A percentile compares a stretch with the other conserved stretches of the same genome.
These are phyloP conservation scores for Hemisphaericaspora subhashii DNA, from an alignment of 1,139 yeast species.

Conservation along the genomic window DNA sequence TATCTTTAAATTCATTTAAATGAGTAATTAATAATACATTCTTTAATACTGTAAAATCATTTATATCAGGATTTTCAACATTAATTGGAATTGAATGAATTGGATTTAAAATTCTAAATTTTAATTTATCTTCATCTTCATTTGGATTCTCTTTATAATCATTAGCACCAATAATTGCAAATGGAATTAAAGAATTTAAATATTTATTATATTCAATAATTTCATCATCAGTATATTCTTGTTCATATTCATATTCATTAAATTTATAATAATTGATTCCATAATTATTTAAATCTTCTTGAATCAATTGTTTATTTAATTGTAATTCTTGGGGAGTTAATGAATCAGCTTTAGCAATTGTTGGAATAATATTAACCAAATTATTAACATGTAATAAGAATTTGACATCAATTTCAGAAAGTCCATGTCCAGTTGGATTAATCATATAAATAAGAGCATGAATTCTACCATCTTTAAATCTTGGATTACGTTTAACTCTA, in stretches of 20 bases:
- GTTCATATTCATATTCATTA: constrained; percentile 51
- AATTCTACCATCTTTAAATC: constrained; percentile 50
- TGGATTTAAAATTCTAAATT: constrained; percentile 40
- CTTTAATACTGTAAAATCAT: constrained; percentile 66
- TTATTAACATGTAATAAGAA: constrained; percentile 43
- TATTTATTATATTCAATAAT: constrained; percentile 49
- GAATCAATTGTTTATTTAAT: constrained; percentile 38
- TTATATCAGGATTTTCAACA: constrained; percentile 55
- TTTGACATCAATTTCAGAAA: constrained; percentile 42
- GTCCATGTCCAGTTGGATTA: constrained; percentile 51
- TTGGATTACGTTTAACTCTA: constrained; percentile 47
- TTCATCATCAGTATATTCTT: constrained; percentile 49
- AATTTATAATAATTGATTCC: constrained; percentile 46
- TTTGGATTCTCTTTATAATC: constrained; percentile 36
- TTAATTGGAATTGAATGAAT: constrained; percentile 40
- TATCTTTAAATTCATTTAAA: constrained; percentile 70
- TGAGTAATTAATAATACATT: constrained; percentile 75
- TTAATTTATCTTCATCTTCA: constrained; percentile 37
- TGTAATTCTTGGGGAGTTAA: constrained; percentile 39
- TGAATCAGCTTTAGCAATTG: constrained; percentile 44
- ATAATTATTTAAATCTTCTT: constrained; percentile 43
- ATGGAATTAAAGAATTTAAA: constrained; percentile 42
- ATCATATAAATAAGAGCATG: constrained; percentile 49
- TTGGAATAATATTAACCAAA: constrained; percentile 44
- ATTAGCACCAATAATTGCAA: constrained; percentile 46